phyloP scores from a whole-genome alignment of 257 asterid species.

The Lycium ferocissimum region DNA sequence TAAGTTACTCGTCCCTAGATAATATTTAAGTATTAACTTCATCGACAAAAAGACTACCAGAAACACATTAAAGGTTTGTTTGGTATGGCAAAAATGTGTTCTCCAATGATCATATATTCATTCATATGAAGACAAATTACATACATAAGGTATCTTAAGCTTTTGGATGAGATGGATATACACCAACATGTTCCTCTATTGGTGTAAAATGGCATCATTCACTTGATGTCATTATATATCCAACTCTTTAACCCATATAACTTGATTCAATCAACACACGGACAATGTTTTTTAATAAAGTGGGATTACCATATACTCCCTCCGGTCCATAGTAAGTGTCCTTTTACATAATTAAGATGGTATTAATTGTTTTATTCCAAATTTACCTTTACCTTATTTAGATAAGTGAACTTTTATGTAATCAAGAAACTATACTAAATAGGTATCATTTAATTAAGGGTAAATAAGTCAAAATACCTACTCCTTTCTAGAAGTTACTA shows the following conservation, averaged over 20 bases:
- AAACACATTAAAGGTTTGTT: neutral
- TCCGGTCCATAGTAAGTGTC: too few relatives aligned
- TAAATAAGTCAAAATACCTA: too few relatives aligned
- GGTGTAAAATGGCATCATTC: neutral
- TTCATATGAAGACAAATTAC: neutral
- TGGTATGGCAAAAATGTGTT: neutral
- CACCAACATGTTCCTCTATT: neutral
- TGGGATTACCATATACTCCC: neutral
- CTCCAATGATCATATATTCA: neutral
- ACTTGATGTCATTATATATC: neutral
- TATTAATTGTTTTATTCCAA: too few relatives aligned
- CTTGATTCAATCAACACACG: neutral
- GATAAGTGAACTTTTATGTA: too few relatives aligned
- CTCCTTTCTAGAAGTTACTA: too few relatives aligned
- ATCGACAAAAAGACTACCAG: neutral
- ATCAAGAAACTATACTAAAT: too few relatives aligned
- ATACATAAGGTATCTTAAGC: neutral
- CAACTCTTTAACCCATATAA: neutral
- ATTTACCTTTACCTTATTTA: too few relatives aligned
- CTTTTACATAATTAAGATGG: too few relatives aligned
- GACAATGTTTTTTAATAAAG: neutral
- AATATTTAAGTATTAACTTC: constrained; percentile 12
- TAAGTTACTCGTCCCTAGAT: constrained; percentile 2
- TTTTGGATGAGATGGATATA: neutral
- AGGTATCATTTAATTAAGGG: too few relatives aligned